A percentile compares a stretch with the other conserved stretches of the same genome.
phyloP scores from a whole-genome alignment of 768 basidiomycete species.

The Hericium alpestre region DNA sequence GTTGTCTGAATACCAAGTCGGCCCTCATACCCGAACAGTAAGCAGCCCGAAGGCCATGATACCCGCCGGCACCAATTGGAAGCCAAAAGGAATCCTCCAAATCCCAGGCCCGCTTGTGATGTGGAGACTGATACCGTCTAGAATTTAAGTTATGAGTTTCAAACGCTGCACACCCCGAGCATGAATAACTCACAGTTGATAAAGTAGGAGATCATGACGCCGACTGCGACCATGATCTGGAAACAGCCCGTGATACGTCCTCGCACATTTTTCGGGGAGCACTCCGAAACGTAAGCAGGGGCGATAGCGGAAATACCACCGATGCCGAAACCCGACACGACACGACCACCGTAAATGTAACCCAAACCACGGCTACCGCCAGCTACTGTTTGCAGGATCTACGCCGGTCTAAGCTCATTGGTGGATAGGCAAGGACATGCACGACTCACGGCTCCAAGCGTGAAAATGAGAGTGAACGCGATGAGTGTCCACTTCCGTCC shows the following conservation, averaged over 20 bases:
- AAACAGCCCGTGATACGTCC: conserved; percentile 79
- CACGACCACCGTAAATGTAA: conserved; percentile 74
- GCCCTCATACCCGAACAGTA: conserved; percentile 42
- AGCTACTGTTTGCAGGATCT: conserved; percentile 68
- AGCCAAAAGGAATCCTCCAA: conserved; percentile 66
- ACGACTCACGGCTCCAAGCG: conserved; percentile 54
- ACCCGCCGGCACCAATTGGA: conserved; percentile 68
- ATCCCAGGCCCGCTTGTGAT: conserved; percentile 35
- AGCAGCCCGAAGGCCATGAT: conserved; percentile 58
- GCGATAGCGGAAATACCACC: conserved; percentile 79
- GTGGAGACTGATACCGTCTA: conserved; percentile 53
- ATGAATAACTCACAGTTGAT: conserved; percentile 50
- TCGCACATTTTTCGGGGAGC: conserved; percentile 77
- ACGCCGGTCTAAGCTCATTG: neutral
- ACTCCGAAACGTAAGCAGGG: conserved; percentile 81
- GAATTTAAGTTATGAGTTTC: neutral
- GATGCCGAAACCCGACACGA: conserved; percentile 70
- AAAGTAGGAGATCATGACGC: conserved; percentile 81
- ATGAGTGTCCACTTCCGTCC: conserved; percentile 61
- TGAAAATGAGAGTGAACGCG: conserved; percentile 51
- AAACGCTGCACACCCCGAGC: neutral
- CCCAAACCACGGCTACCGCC: conserved; percentile 43
- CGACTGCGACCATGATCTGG: conserved; percentile 79
- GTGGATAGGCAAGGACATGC: neutral
- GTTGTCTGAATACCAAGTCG: neutral